phyloP scores from a whole-genome alignment of 1,284 basidiomycete genomes.

The Apiotrichum domesticum region DNA sequence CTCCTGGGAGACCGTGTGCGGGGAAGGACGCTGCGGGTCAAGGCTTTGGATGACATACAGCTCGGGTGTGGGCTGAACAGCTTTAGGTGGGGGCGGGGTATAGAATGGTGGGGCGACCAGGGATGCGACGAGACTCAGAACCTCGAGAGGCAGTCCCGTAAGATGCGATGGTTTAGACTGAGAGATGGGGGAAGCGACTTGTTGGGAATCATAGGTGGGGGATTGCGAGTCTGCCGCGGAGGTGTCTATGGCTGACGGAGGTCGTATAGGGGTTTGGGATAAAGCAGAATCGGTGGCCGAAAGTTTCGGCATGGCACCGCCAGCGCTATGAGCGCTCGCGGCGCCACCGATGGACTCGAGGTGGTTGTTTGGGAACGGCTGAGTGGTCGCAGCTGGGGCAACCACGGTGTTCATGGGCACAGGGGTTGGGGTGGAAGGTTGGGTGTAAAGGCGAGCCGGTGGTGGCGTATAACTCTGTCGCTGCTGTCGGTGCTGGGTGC shows the following conservation, averaged over 20 bases:
- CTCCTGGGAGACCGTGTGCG: constrained; percentile 18
- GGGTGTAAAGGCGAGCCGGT: not conserved
- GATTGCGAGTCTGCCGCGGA: not conserved
- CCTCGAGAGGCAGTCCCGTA: constrained; percentile 43
- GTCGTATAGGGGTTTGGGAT: not conserved
- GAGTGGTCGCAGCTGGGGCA: not conserved
- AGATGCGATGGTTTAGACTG: not conserved
- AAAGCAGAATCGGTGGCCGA: not conserved
- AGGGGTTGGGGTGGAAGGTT: not conserved
- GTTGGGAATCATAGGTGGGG: not conserved
- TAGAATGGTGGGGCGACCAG: constrained; percentile 35
- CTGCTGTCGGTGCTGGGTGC: too few relatives aligned
- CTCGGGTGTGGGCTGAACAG: constrained; percentile 14
- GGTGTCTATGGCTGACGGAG: not conserved
- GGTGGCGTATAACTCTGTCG: not conserved
- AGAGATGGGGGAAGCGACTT: too few relatives aligned
- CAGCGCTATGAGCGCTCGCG: constrained; percentile 1
- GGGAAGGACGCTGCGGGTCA: constrained; percentile 27
- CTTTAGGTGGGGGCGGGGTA: constrained; percentile 15
- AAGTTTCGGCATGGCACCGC: not conserved
- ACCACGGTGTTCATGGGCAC: constrained; percentile 2
- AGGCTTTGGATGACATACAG: constrained; percentile 23
- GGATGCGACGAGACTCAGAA: constrained; percentile 31
- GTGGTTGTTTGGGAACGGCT: constrained; percentile 2
- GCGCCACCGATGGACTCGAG: constrained; percentile 8